Base-by-base conservation (phyloP, 2,329 filamentous ascomycete genomes). In the Fusarium chaquense region DNA sequence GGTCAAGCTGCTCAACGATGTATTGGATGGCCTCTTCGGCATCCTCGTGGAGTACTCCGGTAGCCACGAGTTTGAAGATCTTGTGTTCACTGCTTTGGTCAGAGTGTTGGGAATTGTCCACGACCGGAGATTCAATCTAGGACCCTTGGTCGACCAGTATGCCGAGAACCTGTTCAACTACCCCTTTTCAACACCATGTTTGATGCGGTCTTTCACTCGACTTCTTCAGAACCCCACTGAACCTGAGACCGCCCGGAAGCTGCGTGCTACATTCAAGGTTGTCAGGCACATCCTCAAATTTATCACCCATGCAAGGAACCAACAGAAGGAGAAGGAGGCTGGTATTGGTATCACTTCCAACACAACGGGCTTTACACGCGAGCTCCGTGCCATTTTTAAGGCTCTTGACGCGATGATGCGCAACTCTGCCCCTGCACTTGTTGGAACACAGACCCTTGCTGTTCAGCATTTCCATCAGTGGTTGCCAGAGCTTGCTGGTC, bases 401-500 rank as follows among this genome's bases (percentile, higher is more conserved):
- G 92, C 93, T 2, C 85, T 99, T 26, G 94, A 98, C 79, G 85
- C 87, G 18, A 88, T 99, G 81, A 98, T 99, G 93, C 89, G 90
- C 64, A 97, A 93, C 78, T 85, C 90, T 3, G 92, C 93, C 4
- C 92, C 96, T 0, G 90, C 94, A 20, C 83, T 98, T 26, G 92
- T 98, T 16, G 96, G 96, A 35, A 98, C 93, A 68, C 97, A 99
- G 81, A 98, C 96, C 0, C 83, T 99, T 51, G 90, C 97, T 4
- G 94, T 98, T 15, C 96, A 99, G 79, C 93, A 98, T 78, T 97
- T 98, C 78, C 95, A 98, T 77, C 92, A 93, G 0, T 99, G 96
- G 96, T 83, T 99, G n/a, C 95, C 96, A 0, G 95, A 98, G 77
- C 87, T 99, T 12, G 85, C 89, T 1, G 89, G 90, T 3, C 85